These are phyloP conservation scores for Alliaria petiolata DNA, from an alignment of 345 rosid genomes.

Conservation along the genomic window DNA sequence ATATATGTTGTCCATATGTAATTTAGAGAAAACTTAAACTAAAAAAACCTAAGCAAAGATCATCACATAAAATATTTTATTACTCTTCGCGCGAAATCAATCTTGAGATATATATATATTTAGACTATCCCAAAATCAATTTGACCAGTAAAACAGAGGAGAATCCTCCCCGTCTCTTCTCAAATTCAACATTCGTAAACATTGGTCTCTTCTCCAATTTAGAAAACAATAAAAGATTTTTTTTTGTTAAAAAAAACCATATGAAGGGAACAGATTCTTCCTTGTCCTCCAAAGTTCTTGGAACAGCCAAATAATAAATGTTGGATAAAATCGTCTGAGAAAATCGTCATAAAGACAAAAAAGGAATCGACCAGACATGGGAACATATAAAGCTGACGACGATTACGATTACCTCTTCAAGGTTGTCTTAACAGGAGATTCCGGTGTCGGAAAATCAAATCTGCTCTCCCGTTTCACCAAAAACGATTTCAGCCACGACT, in stretches of 20 bases:
- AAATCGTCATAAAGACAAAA: not conserved
- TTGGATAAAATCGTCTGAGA: not conserved
- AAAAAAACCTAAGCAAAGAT: not conserved
- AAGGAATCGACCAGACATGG: constrained; percentile 28
- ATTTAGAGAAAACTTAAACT: not conserved
- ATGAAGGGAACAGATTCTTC: not conserved
- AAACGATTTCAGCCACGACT: constrained; percentile 79
- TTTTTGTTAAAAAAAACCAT: too few species aligned
- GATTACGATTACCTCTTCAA: constrained; percentile 72
- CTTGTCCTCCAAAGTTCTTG: constrained; percentile 1
- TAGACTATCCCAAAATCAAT: constrained; percentile 12
- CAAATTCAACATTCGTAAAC: not conserved
- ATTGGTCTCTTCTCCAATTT: constrained; percentile 14
- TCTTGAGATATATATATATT: constrained; percentile 2
- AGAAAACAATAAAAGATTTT: too few species aligned
- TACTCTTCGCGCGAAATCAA: not conserved
- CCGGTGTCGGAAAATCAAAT: constrained; percentile 82
- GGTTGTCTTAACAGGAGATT: constrained; percentile 79
- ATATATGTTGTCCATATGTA: not conserved
- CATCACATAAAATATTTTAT: not conserved
- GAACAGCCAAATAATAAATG: not conserved
- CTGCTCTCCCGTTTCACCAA: constrained; percentile 65
- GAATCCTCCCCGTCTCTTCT: not conserved
- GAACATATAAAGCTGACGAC: constrained; percentile 55
- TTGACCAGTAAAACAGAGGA: constrained; percentile 13